A percentile compares a stretch with the other conserved stretches of the same genome.
These are phyloP conservation scores for Solanum appendiculatum DNA, from an alignment of 257 asterid species.

Conservation along the genomic window DNA sequence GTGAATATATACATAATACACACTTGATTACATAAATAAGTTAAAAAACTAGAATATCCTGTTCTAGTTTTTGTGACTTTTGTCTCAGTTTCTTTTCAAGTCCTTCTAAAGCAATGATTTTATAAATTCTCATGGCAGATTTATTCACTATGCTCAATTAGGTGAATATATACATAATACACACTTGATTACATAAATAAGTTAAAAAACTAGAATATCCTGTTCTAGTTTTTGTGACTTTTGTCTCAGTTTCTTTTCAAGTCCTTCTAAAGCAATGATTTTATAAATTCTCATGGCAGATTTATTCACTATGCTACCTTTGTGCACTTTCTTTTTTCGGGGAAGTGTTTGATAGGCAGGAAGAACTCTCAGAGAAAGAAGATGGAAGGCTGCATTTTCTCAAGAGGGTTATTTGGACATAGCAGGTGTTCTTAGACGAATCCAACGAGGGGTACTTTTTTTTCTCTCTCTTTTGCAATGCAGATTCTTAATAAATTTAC, in stretches of 20 bases:
- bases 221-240: neutral
- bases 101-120: neutral
- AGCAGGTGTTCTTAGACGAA: conserved; percentile 90
- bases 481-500: neutral
- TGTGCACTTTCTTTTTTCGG: neutral
- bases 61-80: neutral
- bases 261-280: neutral
- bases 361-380: conserved; percentile 77
- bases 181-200: neutral
- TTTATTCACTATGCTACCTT: neutral
- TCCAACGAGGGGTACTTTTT: conserved; percentile 76
- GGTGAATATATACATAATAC: too few species aligned
- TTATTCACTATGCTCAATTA: neutral
- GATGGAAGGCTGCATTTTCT: conserved; percentile 89
- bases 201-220: neutral
- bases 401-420: conserved; percentile 77
- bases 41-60: neutral
- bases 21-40: neutral
- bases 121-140: neutral
- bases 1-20: neutral
- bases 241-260: neutral
- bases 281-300: neutral
- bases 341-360: conserved; percentile 50
- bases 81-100: neutral
- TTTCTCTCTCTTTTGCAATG: neutral